Conservation (phyloP, 768 basidiomycete species). For the Leccinum subtestaceum region DNA sequence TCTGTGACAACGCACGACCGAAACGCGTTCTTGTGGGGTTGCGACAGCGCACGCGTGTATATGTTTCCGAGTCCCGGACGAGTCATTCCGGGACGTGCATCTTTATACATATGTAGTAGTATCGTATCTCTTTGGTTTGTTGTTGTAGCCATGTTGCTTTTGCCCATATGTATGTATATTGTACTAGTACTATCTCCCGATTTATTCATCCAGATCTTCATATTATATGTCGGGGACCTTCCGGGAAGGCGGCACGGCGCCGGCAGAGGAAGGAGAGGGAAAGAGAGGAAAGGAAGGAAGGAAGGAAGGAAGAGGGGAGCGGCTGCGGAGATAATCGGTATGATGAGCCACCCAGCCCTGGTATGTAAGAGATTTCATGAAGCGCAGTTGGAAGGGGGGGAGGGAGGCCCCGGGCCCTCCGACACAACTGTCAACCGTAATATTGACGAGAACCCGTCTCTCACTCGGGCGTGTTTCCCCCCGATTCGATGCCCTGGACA, state of each 20-base stretch:
- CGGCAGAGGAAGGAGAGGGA: neutral
- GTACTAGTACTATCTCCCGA: slow-evolving; percentile 13
- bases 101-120: neutral
- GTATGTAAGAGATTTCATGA: slow-evolving; percentile 5
- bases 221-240: neutral
- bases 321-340: slow-evolving; percentile 9
- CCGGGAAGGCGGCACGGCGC: neutral
- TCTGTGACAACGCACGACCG: neutral
- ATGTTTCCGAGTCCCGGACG: neutral
- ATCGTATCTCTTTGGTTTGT: slow-evolving; percentile 1
- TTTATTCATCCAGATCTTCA: slow-evolving; percentile 1
- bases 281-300: neutral
- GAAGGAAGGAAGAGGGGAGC: neutral
- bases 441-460: neutral
- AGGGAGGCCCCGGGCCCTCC: neutral
- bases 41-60: neutral
- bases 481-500: neutral
- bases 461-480: neutral
- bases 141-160: slow-evolving; percentile 8
- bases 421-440: neutral
- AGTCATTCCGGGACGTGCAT: neutral
- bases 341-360: neutral
- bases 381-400: neutral
- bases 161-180: neutral
- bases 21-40: neutral